Base-by-base conservation (phyloP, 2,329 filamentous ascomycete genomes). In the Pleoardoris graminearum region DNA sequence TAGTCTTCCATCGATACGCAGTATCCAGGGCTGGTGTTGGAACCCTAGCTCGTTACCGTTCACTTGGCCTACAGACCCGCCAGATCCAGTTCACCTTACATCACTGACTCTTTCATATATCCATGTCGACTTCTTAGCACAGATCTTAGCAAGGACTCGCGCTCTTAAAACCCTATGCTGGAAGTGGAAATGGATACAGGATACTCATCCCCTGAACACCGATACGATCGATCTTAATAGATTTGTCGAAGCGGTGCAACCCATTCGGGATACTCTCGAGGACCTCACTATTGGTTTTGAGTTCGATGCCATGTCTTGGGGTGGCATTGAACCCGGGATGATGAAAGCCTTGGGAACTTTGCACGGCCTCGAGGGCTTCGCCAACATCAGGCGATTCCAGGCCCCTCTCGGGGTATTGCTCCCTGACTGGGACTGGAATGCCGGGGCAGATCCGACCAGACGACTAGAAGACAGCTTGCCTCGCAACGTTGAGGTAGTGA, bases 381-480 rank as follows among this genome's bases (percentile, higher is more conserved):
- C 23, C 39, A 42, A 42, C 39, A 42, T 42, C 39, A 42, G 17
- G 39, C 39, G 39, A 30, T 42, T 42, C 25, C 39, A 42, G 25
- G 39, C 39, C 39, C 39, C 39, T 42, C 39, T 42, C 39, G 39
- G 39, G 23, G 25, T 42, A 42, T 42, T 42, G 39, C 39, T 42
- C 23, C 39, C 39, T 42, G 39, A 42, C 33, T 46, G 30, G 29
- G 32, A 46, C 14, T 27, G 21, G 38, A 29, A 42, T 42, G 38
- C 16, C n/a, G 33, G 33, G 29, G 21, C 10, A 42, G 39, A 42
- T 30, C 39, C 39, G 25, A 30, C 23, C 39, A 42, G 39, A 46
- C 43, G 43, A 46, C 29, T 46, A 14, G 43, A 46, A 46, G 43
- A 46, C 14, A 46, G 43, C 43, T 36, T 46, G 43, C 43, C 43